These are phyloP conservation scores for Phytophthora litchii DNA, from an alignment of 352 stramenopile genomes.

Conservation along the genomic window DNA sequence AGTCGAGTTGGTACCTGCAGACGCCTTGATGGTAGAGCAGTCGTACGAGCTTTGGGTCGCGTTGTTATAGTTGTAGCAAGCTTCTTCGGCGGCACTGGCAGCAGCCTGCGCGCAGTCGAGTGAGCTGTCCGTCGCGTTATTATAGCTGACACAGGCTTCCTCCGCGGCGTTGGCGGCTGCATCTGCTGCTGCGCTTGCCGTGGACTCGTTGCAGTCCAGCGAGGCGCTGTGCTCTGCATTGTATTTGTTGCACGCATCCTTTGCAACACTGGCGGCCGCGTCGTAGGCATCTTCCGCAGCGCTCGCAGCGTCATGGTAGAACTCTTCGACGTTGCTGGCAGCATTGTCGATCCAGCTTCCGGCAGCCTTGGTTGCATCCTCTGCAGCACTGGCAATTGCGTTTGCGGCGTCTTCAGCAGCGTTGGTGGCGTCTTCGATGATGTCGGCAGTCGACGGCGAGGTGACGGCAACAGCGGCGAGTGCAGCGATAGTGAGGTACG, in stretches of 20 bases:
- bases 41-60: conserved; percentile 29
- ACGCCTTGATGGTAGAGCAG: conserved; percentile 15
- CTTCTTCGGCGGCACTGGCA: conserved; percentile 21
- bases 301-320: conserved; percentile 26
- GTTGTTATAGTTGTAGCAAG: conserved; percentile 33
- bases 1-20: conserved; percentile 1
- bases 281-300: conserved; percentile 28
- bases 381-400: conserved; percentile 13
- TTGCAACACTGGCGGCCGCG: conserved; percentile 17
- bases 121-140: conserved; percentile 27
- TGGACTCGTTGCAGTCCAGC: conserved; percentile 24
- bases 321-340: conserved; percentile 28
- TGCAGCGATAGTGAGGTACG: conserved; percentile 15
- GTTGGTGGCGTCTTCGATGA: conserved; percentile 28
- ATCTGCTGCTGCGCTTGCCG: conserved; percentile 26
- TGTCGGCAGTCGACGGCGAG: conserved; percentile 13
- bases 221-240: conserved; percentile 25
- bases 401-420: conserved; percentile 29
- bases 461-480: conserved; percentile 15
- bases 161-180: conserved; percentile 19
- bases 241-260: conserved; percentile 26
- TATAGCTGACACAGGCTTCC: conserved; percentile 24
- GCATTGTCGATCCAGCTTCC: conserved; percentile 32
- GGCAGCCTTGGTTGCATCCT: conserved; percentile 23
- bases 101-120: conserved; percentile 25